phyloP scores from a whole-genome alignment of 148 eudicot genomes.

The Dianthus caryophyllus region DNA sequence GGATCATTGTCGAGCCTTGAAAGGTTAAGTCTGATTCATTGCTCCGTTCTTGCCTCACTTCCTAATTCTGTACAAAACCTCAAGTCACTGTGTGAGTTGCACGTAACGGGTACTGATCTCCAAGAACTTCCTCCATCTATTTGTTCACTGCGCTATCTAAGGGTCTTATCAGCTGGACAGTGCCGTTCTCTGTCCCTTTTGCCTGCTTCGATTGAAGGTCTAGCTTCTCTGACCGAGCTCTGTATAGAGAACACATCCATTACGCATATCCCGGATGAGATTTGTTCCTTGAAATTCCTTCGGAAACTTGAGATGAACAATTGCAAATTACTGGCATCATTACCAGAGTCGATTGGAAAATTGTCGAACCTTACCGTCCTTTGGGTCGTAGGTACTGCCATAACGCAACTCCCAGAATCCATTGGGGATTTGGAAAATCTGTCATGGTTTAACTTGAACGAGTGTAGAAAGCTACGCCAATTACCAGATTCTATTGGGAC shows the following conservation, averaged over 20 bases:
- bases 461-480: slow-evolving; percentile 29
- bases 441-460: slow-evolving; percentile 29
- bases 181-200: slow-evolving; percentile 29
- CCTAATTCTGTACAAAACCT: slow-evolving; percentile 42
- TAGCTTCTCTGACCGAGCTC: slow-evolving; percentile 42
- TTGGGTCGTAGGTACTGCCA: slow-evolving; percentile 31
- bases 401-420: slow-evolving; percentile 44
- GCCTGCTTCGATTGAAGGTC: slow-evolving; percentile 40
- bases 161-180: slow-evolving; percentile 23
- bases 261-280: slow-evolving; percentile 37
- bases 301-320: slow-evolving; percentile 36
- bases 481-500: slow-evolving; percentile 42
- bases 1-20: slow-evolving; percentile 40
- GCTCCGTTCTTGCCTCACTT: slow-evolving; percentile 33
- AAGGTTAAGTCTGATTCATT: slow-evolving; percentile 29
- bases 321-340: slow-evolving; percentile 35
- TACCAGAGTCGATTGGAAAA: slow-evolving; percentile 42
- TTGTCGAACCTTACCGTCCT: slow-evolving; percentile 36
- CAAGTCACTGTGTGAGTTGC: slow-evolving; percentile 30
- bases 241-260: slow-evolving; percentile 30
- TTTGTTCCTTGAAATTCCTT: slow-evolving; percentile 40
- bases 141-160: slow-evolving; percentile 39
- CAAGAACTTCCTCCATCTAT: slow-evolving; percentile 40
- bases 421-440: slow-evolving; percentile 48
- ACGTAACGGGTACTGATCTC: slow-evolving; percentile 31